Evolutionary conservation across 164 flowering plant genomes (phyloP).

Genomic region (Sedum album): DNA sequence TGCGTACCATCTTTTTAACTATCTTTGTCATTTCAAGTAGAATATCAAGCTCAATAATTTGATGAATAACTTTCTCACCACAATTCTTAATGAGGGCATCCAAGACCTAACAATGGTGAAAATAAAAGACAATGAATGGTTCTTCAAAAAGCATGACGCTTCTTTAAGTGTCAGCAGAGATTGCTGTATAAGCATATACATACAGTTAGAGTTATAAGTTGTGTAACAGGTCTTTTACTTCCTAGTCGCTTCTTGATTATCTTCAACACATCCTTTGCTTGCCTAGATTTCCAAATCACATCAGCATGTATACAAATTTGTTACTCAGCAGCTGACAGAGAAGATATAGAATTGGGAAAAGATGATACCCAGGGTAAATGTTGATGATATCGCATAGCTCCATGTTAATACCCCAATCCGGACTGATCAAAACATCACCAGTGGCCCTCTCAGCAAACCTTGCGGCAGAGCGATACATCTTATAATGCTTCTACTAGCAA

Average conservation of each 20-base stretch:
- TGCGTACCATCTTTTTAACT: constrained; percentile 70
- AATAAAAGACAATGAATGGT: neutral
- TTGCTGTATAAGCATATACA: constrained; percentile 42
- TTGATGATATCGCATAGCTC: no score
- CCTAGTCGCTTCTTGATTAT: no score
- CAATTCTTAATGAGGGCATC: constrained; percentile 95
- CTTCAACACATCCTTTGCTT: constrained; percentile 91
- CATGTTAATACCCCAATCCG: constrained; percentile 87
- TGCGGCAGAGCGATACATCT: constrained; percentile 22
- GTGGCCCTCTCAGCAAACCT: constrained; percentile 69
- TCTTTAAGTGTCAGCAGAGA: no score
- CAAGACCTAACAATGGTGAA: constrained; percentile 42
- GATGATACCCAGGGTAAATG: constrained; percentile 60
- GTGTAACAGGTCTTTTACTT: constrained; percentile 76
- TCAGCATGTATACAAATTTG: neutral
- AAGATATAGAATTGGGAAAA: neutral
- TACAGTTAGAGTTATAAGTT: constrained; percentile 84
- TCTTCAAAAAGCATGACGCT: no score
- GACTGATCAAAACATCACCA: constrained; percentile 65
- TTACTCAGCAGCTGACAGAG: no score
- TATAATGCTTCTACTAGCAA: no score
- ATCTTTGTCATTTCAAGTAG: constrained; percentile 89
- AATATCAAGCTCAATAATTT: constrained; percentile 74
- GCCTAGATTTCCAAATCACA: constrained; percentile 36
- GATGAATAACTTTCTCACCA: constrained; percentile 71